phyloP scores from a whole-genome alignment of 2,329 filamentous ascomycete genomes.

The Beauveria sp. region DNA sequence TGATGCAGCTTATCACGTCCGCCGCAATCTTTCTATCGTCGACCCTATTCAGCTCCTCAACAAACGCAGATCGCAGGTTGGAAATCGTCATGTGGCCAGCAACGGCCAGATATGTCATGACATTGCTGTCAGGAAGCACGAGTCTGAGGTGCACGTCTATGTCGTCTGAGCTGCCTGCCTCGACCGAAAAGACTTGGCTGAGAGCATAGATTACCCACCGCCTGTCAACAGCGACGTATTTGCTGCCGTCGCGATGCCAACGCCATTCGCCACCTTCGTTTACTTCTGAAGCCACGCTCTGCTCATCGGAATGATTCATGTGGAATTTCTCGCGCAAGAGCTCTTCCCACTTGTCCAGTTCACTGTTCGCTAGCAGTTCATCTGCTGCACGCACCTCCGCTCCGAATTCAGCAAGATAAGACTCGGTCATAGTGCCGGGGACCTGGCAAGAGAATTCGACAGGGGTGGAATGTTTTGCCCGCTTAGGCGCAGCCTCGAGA shows the following conservation, averaged over 20 bases:
- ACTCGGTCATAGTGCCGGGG: constrained; percentile 43
- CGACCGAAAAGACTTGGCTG: constrained; percentile 52
- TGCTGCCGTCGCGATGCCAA: constrained; percentile 34
- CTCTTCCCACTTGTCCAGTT: constrained; percentile 42
- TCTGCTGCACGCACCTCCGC: constrained; percentile 41
- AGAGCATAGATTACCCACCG: constrained; percentile 59
- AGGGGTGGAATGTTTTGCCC: constrained; percentile 22
- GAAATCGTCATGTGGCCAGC: constrained; percentile 53
- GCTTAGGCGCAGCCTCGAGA: constrained; percentile 29
- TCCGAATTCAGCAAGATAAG: constrained; percentile 39
- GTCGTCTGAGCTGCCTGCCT: constrained; percentile 32
- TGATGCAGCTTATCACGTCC: constrained; percentile 54
- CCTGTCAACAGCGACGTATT: constrained; percentile 51
- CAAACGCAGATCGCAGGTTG: constrained; percentile 52
- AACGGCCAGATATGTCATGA: constrained; percentile 51
- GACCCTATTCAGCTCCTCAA: constrained; percentile 34
- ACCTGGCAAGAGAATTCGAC: constrained; percentile 28
- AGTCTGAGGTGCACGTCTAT: constrained; percentile 25
- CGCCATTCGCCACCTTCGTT: constrained; percentile 37
- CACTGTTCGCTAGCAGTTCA: constrained; percentile 34
- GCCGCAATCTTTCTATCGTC: constrained; percentile 44
- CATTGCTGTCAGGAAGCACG: constrained; percentile 42
- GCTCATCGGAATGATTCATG: constrained; percentile 20
- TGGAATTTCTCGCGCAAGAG: constrained; percentile 42
- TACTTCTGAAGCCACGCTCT: constrained; percentile 16